Evolutionary conservation across 2,329 filamentous ascomycete genomes (phyloP).

Genomic region (Phyllosticta citribraziliensis): DNA sequence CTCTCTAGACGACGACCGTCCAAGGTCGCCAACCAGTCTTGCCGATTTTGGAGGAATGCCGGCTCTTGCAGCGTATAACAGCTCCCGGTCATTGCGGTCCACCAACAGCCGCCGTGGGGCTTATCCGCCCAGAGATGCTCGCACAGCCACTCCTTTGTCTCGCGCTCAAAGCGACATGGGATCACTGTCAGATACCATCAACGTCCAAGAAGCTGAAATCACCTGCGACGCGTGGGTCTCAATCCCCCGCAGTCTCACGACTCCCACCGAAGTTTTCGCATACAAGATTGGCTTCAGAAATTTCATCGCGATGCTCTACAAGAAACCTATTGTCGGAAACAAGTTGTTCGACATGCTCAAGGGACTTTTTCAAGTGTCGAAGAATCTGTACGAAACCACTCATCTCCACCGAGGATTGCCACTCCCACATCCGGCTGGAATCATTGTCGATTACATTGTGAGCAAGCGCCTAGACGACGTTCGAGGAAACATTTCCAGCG

Average conservation of each 20-base stretch:
- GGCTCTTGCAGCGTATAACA: neutral
- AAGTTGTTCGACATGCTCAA: constrained; percentile 54
- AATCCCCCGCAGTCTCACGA: constrained; percentile 40
- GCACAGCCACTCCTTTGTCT: constrained; percentile 3
- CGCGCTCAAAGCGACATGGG: constrained; percentile 9
- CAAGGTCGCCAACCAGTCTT: neutral
- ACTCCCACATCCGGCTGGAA: constrained; percentile 39
- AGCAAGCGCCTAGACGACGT: constrained; percentile 54
- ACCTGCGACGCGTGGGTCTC: constrained; percentile 52
- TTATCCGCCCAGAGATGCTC: neutral
- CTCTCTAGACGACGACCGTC: neutral
- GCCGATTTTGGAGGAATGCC: neutral
- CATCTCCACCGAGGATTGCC: neutral
- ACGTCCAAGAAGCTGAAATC: constrained; percentile 13
- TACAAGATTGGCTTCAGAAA: constrained; percentile 60
- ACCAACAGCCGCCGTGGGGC: neutral
- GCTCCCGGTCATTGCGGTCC: neutral
- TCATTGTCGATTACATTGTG: constrained; percentile 52
- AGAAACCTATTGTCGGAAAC: constrained; percentile 54
- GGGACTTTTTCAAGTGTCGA: constrained; percentile 52
- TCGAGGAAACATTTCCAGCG: constrained; percentile 49
- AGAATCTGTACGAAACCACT: constrained; percentile 39
- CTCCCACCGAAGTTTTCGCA: constrained; percentile 40
- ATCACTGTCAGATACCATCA: constrained; percentile 5
- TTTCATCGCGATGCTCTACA: constrained; percentile 55